Percentiles rank a stretch among this genome's conserved stretches.
Evolutionary conservation across 2,329 filamentous ascomycete genomes (phyloP).

Genomic region (Neophaeococcomyces aloes): DNA sequence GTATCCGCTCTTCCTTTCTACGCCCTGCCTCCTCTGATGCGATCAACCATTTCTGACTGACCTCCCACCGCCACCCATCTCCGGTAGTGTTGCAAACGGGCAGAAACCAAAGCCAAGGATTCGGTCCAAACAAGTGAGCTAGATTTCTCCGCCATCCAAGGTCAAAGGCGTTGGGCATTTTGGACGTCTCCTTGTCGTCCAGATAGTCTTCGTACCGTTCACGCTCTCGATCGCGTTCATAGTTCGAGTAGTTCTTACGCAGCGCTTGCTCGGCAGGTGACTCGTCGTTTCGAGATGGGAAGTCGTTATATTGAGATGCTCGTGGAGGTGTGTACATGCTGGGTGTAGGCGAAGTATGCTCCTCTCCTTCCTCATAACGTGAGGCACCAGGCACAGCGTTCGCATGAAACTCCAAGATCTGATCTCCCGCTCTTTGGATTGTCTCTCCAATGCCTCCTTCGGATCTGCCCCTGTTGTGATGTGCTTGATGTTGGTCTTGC

Average conservation of each 20-base stretch:
- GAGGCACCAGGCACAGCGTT: constrained; percentile 72
- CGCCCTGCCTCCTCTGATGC: constrained; percentile 34
- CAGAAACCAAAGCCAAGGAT: constrained; percentile 61
- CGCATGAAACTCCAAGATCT: constrained; percentile 69
- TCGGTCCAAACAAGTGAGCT: constrained; percentile 67
- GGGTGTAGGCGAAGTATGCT: constrained; percentile 30
- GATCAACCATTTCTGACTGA: constrained; percentile 66
- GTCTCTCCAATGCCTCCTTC: constrained; percentile 24
- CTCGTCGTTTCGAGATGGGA: constrained; percentile 7
- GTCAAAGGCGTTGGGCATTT: constrained; percentile 87
- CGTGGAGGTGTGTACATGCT: constrained; percentile 9
- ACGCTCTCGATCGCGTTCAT: constrained; percentile 55
- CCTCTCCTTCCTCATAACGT: constrained; percentile 70
- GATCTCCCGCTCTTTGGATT: constrained; percentile 55
- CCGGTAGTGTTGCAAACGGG: constrained; percentile 78
- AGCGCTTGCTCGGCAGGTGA: constrained; percentile 38
- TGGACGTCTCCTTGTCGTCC: constrained; percentile 77
- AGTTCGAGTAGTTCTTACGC: constrained; percentile 26
- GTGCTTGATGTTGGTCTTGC: constrained; percentile 39
- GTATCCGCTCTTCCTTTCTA: constrained; percentile 14
- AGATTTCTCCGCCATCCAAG: constrained; percentile 75
- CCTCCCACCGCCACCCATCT: constrained; percentile 91
- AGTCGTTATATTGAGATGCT: constrained; percentile 9
- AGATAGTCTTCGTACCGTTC: constrained; percentile 70
- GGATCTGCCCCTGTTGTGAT: constrained; percentile 36